Evolutionary conservation across 495 filamentous ascomycete species (phyloP).

Genomic region (Podospora comata): DNA sequence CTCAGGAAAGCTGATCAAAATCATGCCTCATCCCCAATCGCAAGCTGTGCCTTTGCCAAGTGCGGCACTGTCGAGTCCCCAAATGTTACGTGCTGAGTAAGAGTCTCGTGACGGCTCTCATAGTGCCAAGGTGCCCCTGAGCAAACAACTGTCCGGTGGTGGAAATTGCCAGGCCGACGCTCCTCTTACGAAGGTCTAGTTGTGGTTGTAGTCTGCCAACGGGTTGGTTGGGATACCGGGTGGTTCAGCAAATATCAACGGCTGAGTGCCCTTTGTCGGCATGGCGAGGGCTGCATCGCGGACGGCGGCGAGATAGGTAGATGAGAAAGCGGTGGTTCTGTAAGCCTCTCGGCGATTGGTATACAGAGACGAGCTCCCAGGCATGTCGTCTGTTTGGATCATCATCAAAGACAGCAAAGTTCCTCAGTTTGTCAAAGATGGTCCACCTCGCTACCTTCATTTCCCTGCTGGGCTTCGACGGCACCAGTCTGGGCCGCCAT

Average conservation of each 20-base stretch:
- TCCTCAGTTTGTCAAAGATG: neutral
- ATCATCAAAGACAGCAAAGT: no score
- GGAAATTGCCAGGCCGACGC: neutral
- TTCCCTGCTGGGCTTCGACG: neutral
- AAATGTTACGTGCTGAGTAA: neutral
- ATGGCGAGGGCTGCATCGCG: neutral
- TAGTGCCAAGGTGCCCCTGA: no score
- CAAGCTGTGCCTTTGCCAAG: no score
- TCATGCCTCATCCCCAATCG: no score
- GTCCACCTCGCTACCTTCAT: neutral
- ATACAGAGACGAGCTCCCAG: neutral
- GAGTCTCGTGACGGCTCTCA: neutral
- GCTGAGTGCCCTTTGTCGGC: neutral
- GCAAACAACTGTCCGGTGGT: neutral
- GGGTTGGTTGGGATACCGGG: neutral
- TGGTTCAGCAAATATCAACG: neutral
- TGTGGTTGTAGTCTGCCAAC: neutral
- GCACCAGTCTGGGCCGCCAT: neutral
- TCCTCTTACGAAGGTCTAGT: neutral
- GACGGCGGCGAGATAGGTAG: neutral
- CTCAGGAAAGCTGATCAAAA: no score
- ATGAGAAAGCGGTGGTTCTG: neutral
- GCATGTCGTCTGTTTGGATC: no score
- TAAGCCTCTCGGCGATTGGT: neutral
- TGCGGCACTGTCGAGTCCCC: neutral